A percentile compares a stretch with the other conserved stretches of the same genome.
These are phyloP conservation scores for Glutinoglossum americanum DNA, from an alignment of 495 filamentous ascomycete species.

Conservation along the genomic window DNA sequence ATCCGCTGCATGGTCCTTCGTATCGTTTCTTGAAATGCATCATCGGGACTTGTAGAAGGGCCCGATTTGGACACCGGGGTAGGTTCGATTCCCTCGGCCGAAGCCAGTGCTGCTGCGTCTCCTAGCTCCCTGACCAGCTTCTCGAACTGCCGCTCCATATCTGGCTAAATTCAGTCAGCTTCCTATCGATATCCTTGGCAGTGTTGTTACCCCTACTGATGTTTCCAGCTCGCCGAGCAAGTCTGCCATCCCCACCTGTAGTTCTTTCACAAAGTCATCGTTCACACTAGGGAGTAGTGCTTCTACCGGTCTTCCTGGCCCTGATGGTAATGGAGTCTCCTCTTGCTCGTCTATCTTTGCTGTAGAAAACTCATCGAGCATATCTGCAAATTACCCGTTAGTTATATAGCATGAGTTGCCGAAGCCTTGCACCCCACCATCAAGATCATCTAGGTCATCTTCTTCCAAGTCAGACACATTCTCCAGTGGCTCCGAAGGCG, in stretches of 20 bases:
- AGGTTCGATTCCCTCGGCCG: not conserved
- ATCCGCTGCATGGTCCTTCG: constrained; percentile 82
- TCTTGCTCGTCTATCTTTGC: constrained; percentile 28
- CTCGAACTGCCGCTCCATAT: constrained; percentile 73
- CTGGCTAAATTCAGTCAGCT: constrained; percentile 23
- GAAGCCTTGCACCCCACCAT: constrained; percentile 31
- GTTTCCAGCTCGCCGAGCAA: constrained; percentile 49
- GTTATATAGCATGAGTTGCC: not conserved
- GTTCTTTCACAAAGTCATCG: constrained; percentile 60
- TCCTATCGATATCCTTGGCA: constrained; percentile 7
- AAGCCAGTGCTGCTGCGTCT: constrained; percentile 19
- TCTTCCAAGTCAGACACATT: constrained; percentile 54
- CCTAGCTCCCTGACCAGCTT: constrained; percentile 62
- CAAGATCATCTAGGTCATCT: constrained; percentile 79
- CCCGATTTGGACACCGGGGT: not conserved
- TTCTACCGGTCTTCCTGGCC: constrained; percentile 17
- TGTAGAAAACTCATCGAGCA: constrained; percentile 72
- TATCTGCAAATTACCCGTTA: constrained; percentile 29
- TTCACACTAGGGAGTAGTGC: constrained; percentile 18
- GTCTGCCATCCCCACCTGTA: constrained; percentile 73
- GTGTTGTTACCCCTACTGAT: constrained; percentile 21
- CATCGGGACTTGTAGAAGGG: constrained; percentile 21
- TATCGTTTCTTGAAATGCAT: constrained; percentile 78
- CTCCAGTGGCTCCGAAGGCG: constrained; percentile 10
- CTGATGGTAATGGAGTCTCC: constrained; percentile 20